Evolutionary conservation across 2,329 filamentous ascomycete genomes (phyloP).

Genomic region (Talaromyces sp.): DNA sequence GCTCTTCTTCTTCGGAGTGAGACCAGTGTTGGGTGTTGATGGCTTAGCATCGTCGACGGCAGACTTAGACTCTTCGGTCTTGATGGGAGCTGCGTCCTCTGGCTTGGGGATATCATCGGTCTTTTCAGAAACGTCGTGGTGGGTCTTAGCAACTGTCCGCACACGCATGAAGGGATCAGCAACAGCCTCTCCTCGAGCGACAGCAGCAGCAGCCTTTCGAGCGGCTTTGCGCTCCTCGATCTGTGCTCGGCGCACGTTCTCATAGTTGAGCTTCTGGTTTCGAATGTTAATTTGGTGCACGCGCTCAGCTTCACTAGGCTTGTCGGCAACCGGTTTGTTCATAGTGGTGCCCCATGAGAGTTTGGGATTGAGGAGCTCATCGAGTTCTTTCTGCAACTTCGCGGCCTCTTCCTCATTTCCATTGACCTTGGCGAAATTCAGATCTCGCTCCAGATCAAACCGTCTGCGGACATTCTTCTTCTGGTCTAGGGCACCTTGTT

Average conservation of each 20-base stretch:
- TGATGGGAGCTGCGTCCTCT: constrained; percentile 32
- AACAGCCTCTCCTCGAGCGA: constrained; percentile 65
- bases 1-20: constrained; percentile 40
- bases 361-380: constrained; percentile 57
- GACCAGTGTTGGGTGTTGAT: constrained; percentile 52
- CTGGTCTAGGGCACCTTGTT: constrained; percentile 68
- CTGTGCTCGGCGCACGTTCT: constrained; percentile 88
- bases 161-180: constrained; percentile 61
- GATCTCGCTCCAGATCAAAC: constrained; percentile 64
- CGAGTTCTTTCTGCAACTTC: constrained; percentile 53
- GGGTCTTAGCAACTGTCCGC: constrained; percentile 68
- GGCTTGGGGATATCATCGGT: constrained; percentile 23
- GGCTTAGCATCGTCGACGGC: constrained; percentile 52
- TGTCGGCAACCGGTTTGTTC: constrained; percentile 58
- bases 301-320: constrained; percentile 71
- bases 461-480: constrained; percentile 70
- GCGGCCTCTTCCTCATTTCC: constrained; percentile 64
- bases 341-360: constrained; percentile 73
- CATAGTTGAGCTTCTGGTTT: constrained; percentile 82
- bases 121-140: constrained; percentile 63
- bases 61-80: constrained; percentile 51
- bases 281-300: constrained; percentile 80
- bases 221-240: constrained; percentile 72
- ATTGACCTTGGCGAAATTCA: constrained; percentile 66
- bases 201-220: constrained; percentile 62